Evolutionary conservation across 1,284 basidiomycete genomes (phyloP).

Genomic region (Heterobasidion occidentale): DNA sequence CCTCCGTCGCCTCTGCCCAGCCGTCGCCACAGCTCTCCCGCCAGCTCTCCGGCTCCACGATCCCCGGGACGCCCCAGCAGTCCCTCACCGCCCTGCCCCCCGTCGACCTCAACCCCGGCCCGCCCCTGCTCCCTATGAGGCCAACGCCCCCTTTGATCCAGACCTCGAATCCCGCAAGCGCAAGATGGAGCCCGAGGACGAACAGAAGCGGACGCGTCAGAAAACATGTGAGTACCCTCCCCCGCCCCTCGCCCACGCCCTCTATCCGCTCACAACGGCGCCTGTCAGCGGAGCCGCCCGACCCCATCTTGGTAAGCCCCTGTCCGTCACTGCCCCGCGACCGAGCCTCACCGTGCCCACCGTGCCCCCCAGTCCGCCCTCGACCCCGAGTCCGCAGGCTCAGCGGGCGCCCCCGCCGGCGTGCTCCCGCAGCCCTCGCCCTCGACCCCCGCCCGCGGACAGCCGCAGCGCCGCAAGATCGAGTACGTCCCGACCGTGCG

Average conservation of each 20-base stretch:
- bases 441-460: constrained; percentile 13
- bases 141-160: constrained; percentile 16
- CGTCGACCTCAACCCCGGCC: constrained; percentile 1
- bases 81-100: background rate
- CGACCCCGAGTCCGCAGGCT: constrained; percentile 8
- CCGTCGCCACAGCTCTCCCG: constrained; percentile 6
- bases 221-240: constrained; percentile 48
- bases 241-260: constrained; percentile 4
- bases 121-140: constrained; percentile 6
- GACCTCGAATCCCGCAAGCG: constrained; percentile 59
- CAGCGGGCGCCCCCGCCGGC: background rate
- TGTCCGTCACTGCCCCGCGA: background rate
- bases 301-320: constrained; percentile 16
- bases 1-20: constrained; percentile 1
- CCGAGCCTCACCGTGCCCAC: background rate
- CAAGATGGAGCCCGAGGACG: constrained; percentile 57
- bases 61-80: background rate
- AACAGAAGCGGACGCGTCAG: constrained; percentile 59
- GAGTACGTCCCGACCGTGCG: constrained; percentile 84
- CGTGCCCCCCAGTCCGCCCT: constrained; percentile 7
- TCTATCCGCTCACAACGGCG: constrained; percentile 2
- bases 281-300: constrained; percentile 18
- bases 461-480: constrained; percentile 67
- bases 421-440: constrained; percentile 1
- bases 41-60: constrained; percentile 3